Conservation (phyloP, 2,329 filamentous ascomycete genomes). For the Fusarium newnesense region DNA sequence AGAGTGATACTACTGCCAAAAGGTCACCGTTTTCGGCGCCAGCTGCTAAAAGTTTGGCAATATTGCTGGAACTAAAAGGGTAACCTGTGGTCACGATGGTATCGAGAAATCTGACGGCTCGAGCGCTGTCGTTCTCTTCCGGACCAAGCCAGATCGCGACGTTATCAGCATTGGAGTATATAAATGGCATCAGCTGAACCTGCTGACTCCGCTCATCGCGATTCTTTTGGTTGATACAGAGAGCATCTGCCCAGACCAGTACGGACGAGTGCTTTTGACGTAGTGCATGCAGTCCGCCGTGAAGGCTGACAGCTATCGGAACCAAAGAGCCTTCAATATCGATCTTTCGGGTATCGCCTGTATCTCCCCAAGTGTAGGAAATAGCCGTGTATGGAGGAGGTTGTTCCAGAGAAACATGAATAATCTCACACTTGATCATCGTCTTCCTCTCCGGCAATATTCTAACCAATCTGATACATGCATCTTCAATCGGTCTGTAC, state of each 20-base stretch:
- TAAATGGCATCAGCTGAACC: conserved; percentile 17
- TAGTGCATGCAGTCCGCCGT: conserved; percentile 10
- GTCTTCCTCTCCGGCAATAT: conserved; percentile 6
- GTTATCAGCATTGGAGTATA: conserved; percentile 13
- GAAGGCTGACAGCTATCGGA: conserved; percentile 1
- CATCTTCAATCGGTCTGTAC: conserved; percentile 14
- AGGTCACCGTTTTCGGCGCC: conserved; percentile 4
- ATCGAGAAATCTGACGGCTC: neutral
- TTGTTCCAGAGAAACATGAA: neutral
- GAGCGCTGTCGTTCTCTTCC: conserved; percentile 14
- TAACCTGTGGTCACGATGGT: neutral
- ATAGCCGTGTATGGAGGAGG: conserved; percentile 12
- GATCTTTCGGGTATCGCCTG: conserved; percentile 8
- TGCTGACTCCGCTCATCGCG: conserved; percentile 8
- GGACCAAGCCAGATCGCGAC: conserved; percentile 25
- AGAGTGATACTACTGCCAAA: conserved; percentile 16
- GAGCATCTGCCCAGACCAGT: conserved; percentile 20
- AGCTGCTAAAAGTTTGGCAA: neutral
- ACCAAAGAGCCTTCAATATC: conserved; percentile 6
- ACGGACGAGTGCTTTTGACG: conserved; percentile 1
- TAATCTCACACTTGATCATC: conserved; percentile 16
- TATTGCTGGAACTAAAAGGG: neutral
- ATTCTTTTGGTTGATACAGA: conserved; percentile 14
- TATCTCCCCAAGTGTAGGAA: conserved; percentile 28
- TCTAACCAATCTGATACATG: conserved; percentile 21